Percentiles rank a stretch among this genome's conserved stretches.
phyloP scores from a whole-genome alignment of 75 land plant genomes.

The Chamaecyparis obtusa region DNA sequence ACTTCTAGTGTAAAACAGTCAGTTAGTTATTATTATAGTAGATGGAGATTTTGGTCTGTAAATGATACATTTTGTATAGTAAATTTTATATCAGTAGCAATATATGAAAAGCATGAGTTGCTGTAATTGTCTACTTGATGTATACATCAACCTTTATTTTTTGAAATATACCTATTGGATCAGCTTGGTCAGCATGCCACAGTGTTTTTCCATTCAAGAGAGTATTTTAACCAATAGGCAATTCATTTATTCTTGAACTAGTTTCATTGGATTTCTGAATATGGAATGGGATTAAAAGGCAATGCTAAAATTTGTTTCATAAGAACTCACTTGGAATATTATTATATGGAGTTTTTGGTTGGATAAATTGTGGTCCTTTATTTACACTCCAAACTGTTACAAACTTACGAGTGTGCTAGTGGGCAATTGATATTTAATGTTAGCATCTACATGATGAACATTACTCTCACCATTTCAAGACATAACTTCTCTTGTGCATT shows the following conservation, averaged over 20 bases:
- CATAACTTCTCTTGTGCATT: not conserved
- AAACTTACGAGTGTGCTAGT: not conserved
- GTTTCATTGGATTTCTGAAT: not conserved
- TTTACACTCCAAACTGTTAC: not conserved
- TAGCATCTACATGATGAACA: not conserved
- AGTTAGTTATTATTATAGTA: too few relatives aligned
- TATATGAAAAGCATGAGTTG: too few relatives aligned
- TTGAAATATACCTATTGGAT: not conserved
- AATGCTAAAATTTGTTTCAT: too few relatives aligned
- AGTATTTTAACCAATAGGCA: not conserved
- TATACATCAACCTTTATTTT: too few relatives aligned
- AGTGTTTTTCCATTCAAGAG: not conserved
- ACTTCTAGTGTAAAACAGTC: too few relatives aligned
- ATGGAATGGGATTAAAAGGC: not conserved
- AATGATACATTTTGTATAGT: too few relatives aligned
- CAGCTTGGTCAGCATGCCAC: not conserved
- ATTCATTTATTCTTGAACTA: not conserved
- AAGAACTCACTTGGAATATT: not conserved
- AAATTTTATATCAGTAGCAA: too few relatives aligned
- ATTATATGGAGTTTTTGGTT: not conserved
- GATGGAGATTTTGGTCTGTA: too few relatives aligned
- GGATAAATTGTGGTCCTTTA: not conserved
- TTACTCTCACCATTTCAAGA: not conserved
- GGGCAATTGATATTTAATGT: not conserved
- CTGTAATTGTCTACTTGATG: too few relatives aligned